These are phyloP conservation scores for Maudiozyma bulderi DNA, from an alignment of 805 yeast species.

Conservation along the genomic window DNA sequence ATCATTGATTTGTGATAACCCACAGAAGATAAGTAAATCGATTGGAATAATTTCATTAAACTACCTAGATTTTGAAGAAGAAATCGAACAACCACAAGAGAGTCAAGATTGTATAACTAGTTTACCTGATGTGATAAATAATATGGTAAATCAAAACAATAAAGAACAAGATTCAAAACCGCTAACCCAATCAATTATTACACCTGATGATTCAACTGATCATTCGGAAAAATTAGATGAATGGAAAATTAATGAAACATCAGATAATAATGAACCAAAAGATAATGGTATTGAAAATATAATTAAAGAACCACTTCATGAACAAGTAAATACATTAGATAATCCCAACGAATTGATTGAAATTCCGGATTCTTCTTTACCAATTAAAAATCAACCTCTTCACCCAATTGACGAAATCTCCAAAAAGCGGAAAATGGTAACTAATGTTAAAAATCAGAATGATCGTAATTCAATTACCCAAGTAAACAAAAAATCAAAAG, in stretches of 20 bases:
- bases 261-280: not conserved
- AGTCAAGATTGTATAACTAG: not conserved
- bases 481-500: conserved; percentile 1
- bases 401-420: conserved; percentile 6
- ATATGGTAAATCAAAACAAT: not conserved
- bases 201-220: conserved; percentile 12
- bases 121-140: conserved; percentile 1
- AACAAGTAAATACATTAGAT: conserved; percentile 5
- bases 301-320: conserved; percentile 7
- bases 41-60: conserved; percentile 20
- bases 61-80: conserved; percentile 8
- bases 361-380: conserved; percentile 7
- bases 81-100: conserved; percentile 2
- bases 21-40: conserved; percentile 28
- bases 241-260: conserved; percentile 8
- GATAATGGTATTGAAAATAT: not conserved
- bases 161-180: not conserved
- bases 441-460: conserved; percentile 1
- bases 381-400: not conserved
- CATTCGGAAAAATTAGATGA: conserved; percentile 8
- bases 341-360: conserved; percentile 13
- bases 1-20: not conserved
- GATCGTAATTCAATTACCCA: not conserved
- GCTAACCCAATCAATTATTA: conserved; percentile 6
- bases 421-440: conserved; percentile 2